A percentile compares a stretch with the other conserved stretches of the same genome.
These are phyloP conservation scores for Candida silvatica DNA, from an alignment of 805 yeast genomes.

Conservation along the genomic window DNA sequence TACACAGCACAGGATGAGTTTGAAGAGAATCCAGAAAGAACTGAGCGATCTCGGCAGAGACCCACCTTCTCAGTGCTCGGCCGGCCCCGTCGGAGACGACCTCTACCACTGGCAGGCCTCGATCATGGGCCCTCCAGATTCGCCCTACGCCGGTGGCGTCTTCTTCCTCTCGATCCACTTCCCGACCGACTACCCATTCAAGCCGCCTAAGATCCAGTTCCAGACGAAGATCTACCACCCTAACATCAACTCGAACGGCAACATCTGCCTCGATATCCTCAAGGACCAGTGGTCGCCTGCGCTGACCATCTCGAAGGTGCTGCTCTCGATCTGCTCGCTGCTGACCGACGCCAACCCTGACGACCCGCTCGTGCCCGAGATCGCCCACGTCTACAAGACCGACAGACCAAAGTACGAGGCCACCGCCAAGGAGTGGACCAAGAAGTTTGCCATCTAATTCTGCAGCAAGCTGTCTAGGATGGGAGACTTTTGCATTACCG, in stretches of 20 bases:
- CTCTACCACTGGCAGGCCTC: conserved; percentile 99
- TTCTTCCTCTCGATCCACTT: conserved; percentile 93
- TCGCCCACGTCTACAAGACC: conserved; percentile 92
- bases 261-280: conserved; percentile 92
- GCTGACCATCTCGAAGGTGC: conserved; percentile 88
- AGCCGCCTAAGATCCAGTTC: conserved; percentile 92
- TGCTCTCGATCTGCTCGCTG: conserved; percentile 89
- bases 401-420: conserved; percentile 93
- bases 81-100: conserved; percentile 98
- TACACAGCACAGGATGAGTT: conserved; percentile 57
- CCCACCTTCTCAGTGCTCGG: conserved; percentile 98
- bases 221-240: conserved; percentile 97
- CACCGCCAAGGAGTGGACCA: conserved; percentile 97
- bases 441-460: conserved; percentile 82
- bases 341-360: conserved; percentile 98
- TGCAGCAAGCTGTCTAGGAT: no score
- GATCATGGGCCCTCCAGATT: conserved; percentile 97
- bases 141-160: conserved; percentile 77
- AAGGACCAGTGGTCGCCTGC: conserved; percentile 99
- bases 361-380: conserved; percentile 98
- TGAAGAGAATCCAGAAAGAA: conserved; percentile 94
- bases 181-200: conserved; percentile 99
- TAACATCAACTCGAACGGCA: conserved; percentile 91
- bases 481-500: no score
- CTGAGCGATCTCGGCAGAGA: conserved; percentile 94